phyloP scores from a whole-genome alignment of 1,139 yeast species.

The Scheffersomyces segobiensis region DNA sequence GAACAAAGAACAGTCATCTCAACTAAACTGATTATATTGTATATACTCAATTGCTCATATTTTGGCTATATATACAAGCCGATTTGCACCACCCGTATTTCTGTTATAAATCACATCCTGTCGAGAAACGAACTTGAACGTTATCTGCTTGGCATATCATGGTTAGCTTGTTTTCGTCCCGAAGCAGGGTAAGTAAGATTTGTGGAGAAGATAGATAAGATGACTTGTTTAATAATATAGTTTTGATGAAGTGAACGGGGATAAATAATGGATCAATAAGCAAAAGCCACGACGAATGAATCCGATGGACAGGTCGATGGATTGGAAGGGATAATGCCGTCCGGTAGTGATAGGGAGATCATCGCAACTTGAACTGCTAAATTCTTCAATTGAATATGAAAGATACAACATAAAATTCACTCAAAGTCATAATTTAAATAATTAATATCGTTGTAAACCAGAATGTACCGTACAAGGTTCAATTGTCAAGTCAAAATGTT shows the following conservation, averaged over 20 bases:
- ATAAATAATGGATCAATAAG: not conserved
- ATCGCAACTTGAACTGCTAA: too few species aligned
- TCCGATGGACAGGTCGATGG: not conserved
- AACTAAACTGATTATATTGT: not conserved
- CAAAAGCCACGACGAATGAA: not conserved
- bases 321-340: not conserved
- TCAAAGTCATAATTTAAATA: too few species aligned
- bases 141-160: not conserved
- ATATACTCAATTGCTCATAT: not conserved
- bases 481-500: not conserved
- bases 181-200: not conserved
- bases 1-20: not conserved
- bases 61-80: not conserved
- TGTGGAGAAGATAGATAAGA: not conserved
- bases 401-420: too few species aligned
- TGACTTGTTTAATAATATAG: not conserved
- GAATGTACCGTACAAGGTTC: too few species aligned
- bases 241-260: not conserved
- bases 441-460: too few species aligned
- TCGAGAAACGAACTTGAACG: not conserved
- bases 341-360: not conserved
- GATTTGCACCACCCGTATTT: not conserved
- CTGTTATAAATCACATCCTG: not conserved
- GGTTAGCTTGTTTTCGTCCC: not conserved
- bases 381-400: too few species aligned